Evolutionary conservation across 1,284 basidiomycete genomes (phyloP).

Genomic region (Paramarasmius palmivorus): DNA sequence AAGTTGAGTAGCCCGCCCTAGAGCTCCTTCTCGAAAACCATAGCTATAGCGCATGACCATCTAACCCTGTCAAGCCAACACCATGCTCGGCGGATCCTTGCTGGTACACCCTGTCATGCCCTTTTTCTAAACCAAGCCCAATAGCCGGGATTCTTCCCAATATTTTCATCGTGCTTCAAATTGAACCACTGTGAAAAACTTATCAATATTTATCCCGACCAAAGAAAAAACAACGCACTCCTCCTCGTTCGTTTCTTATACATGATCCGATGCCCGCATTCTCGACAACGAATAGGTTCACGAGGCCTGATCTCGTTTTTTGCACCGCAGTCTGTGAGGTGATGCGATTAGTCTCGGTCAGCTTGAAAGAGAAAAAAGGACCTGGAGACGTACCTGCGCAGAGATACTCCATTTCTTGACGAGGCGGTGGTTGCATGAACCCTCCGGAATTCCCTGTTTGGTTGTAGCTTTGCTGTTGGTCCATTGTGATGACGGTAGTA

Average conservation of each 20-base stretch:
- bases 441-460: neutral
- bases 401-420: constrained; percentile 84
- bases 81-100: too few species aligned
- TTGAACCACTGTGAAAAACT: constrained; percentile 67
- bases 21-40: too few species aligned
- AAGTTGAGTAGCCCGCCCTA: too few species aligned
- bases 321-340: constrained; percentile 81
- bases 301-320: constrained; percentile 92
- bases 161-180: constrained; percentile 74
- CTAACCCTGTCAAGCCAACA: too few species aligned
- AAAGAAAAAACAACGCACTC: constrained; percentile 59
- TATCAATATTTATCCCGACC: too few species aligned
- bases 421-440: constrained; percentile 32
- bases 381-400: constrained; percentile 74
- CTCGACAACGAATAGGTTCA: constrained; percentile 94
- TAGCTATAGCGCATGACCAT: too few species aligned
- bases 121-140: too few species aligned
- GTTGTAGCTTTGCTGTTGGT: neutral
- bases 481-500: too few species aligned
- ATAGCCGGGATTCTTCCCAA: too few species aligned
- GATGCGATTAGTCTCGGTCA: constrained; percentile 5
- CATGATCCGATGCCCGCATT: constrained; percentile 98
- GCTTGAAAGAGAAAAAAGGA: neutral
- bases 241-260: constrained; percentile 97
- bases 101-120: too few species aligned